Conservation (phyloP, 2,329 filamentous ascomycete genomes). For the Zasmidium citrigriseum region DNA sequence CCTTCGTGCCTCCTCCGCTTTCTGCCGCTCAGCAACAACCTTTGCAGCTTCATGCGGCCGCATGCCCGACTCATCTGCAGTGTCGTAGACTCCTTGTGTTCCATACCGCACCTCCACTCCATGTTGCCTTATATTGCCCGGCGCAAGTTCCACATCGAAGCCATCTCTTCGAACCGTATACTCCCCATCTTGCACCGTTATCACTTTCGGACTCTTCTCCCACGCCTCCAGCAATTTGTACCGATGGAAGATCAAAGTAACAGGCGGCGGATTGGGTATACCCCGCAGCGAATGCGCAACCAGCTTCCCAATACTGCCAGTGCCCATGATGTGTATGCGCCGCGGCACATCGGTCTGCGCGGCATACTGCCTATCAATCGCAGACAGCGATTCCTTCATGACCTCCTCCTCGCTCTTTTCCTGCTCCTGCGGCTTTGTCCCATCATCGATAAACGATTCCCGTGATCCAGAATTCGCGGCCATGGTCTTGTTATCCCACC, state of each 20-base stretch:
- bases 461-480: constrained; percentile 4
- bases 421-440: constrained; percentile 11
- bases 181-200: constrained; percentile 47
- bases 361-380: constrained; percentile 33
- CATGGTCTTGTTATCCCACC: constrained; percentile 19
- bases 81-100: constrained; percentile 22
- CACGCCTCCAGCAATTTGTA: constrained; percentile 47
- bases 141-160: constrained; percentile 48
- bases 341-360: constrained; percentile 31
- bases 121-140: constrained; percentile 39
- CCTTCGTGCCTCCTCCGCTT: constrained; percentile 5
- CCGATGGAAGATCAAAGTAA: constrained; percentile 77
- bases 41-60: constrained; percentile 32
- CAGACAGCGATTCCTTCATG: constrained; percentile 18
- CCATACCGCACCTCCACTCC: constrained; percentile 32
- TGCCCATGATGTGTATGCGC: constrained; percentile 74
- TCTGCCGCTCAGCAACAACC: constrained; percentile 21
- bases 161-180: constrained; percentile 40
- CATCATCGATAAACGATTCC: constrained; percentile 11
- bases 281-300: constrained; percentile 72
- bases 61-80: constrained; percentile 23
- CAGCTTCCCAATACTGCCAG: constrained; percentile 79
- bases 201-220: constrained; percentile 49
- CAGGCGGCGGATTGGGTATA: constrained; percentile 63
- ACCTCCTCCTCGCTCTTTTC: constrained; percentile 1